Conservation (phyloP, 352 stramenopile species). For the Phytophthora chlamydospora region DNA sequence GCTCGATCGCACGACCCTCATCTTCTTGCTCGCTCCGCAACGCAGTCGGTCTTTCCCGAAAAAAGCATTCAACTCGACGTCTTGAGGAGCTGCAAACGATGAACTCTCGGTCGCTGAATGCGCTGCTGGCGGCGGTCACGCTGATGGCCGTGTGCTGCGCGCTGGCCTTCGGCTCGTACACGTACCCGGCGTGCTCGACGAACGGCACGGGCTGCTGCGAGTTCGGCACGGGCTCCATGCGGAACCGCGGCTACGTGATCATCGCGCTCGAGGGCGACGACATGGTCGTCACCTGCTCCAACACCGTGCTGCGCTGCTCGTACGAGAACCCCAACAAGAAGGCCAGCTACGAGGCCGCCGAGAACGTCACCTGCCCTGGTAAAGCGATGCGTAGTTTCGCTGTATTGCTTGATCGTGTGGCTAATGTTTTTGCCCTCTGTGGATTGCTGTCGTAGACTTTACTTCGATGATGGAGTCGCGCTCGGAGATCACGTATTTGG, state of each 20-base stretch:
- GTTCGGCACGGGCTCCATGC: conserved; percentile 62
- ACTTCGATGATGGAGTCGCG: conserved; percentile 66
- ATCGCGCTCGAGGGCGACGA: conserved; percentile 47
- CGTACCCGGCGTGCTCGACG: conserved; percentile 60
- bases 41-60: conserved; percentile 10
- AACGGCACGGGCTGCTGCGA: conserved; percentile 58
- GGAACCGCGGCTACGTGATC: conserved; percentile 65
- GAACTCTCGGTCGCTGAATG: conserved; percentile 27
- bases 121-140: conserved; percentile 27
- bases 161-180: conserved; percentile 35
- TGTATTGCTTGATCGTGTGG: not conserved
- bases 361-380: conserved; percentile 62
- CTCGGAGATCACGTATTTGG: conserved; percentile 54
- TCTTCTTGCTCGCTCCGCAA: conserved; percentile 4
- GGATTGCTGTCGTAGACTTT: conserved; percentile 52
- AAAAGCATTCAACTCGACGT: conserved; percentile 1
- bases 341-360: conserved; percentile 39
- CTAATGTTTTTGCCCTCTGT: conserved; percentile 7
- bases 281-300: conserved; percentile 70
- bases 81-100: conserved; percentile 26
- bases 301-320: conserved; percentile 59
- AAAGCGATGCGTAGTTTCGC: conserved; percentile 9
- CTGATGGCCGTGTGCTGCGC: conserved; percentile 34
- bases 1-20: conserved; percentile 31
- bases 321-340: conserved; percentile 63